Conservation (phyloP, 371 early-diverging fungal genomes). For the Blakeslea trispora region DNA sequence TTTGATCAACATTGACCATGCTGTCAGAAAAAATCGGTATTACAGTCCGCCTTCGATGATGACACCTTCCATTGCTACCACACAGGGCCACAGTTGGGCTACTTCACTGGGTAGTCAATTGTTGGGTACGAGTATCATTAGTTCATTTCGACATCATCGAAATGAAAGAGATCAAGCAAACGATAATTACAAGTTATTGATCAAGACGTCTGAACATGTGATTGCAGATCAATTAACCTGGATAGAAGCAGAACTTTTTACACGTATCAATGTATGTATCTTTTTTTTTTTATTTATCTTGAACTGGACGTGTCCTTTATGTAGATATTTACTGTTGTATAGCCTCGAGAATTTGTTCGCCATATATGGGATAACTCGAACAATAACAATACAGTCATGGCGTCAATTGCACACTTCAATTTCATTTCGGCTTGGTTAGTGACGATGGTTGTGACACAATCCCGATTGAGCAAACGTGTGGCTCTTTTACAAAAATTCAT, state of each 20-base stretch:
- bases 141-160: conserved; percentile 22
- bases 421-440: conserved; percentile 69
- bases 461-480: conserved; percentile 59
- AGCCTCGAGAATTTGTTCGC: conserved; percentile 61
- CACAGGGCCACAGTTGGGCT: conserved; percentile 26
- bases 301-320: too few species aligned
- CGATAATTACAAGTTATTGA: conserved; percentile 34
- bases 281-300: too few species aligned
- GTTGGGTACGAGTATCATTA: conserved; percentile 38
- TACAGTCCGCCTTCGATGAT: background rate
- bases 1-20: conserved; percentile 30
- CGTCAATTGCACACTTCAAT: conserved; percentile 64
- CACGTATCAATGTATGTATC: conserved; percentile 21
- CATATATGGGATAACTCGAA: conserved; percentile 47
- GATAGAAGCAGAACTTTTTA: conserved; percentile 54
- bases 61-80: conserved; percentile 20
- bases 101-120: conserved; percentile 19
- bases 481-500: conserved; percentile 65
- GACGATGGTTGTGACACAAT: conserved; percentile 63
- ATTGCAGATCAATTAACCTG: conserved; percentile 69
- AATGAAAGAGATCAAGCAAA: conserved; percentile 34
- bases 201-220: conserved; percentile 41
- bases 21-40: background rate
- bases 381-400: conserved; percentile 38
- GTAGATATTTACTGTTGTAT: too few species aligned